Evolutionary conservation across 2,329 filamentous ascomycete species (phyloP), one percentile per base, ranked within the genome.

Genomic region (Colletotrichum sojae): DNA sequence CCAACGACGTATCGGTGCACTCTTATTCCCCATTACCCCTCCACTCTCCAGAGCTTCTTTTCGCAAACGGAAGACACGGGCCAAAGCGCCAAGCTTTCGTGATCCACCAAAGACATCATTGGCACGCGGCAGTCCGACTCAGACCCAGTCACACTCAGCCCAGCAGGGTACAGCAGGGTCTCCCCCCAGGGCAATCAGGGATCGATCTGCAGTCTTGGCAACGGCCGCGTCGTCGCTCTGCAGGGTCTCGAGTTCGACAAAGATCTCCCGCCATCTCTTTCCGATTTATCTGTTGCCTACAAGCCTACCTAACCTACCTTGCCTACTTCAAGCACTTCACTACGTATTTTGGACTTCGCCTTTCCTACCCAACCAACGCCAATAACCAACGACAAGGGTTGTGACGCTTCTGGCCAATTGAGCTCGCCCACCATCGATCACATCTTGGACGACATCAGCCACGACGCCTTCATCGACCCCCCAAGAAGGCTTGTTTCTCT

Each of bases 201-300:
- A 55, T 36, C 53, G 67, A 69, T 69, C 67, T 64, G 40, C 67
- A 36, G 55, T 56, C 67, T 69, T 69, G 67, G 67, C 67, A 69
- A 69, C 67, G 67, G 62, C 56, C 55, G 43, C 62, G 27, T 49
- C 62, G 27, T 49, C 54, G 39, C 43, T 40, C 54, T 65, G 48
- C 62, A 69, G 67, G 51, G 55, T 66, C 52, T 61, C 39, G 22
- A 25, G 22, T 25, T 25, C 22, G 51, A 67, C 51, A 27, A 36
- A 46, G 36, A 56, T 66, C 62, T 60, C 43, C 62, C 66, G 43
- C 66, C 36, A 56, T 49, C 55, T 60, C n/a, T 16, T 58, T 20
- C 13, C 40, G 36, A 36, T 39, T 43, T 55, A 22, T 31, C 27
- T 51, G 27, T 36, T 36, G 57, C 18, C 48, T 65, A 10, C 31